These are phyloP conservation scores for Ophiostoma pallidulum DNA, from an alignment of 2,329 filamentous ascomycete genomes.

Conservation along the genomic window DNA sequence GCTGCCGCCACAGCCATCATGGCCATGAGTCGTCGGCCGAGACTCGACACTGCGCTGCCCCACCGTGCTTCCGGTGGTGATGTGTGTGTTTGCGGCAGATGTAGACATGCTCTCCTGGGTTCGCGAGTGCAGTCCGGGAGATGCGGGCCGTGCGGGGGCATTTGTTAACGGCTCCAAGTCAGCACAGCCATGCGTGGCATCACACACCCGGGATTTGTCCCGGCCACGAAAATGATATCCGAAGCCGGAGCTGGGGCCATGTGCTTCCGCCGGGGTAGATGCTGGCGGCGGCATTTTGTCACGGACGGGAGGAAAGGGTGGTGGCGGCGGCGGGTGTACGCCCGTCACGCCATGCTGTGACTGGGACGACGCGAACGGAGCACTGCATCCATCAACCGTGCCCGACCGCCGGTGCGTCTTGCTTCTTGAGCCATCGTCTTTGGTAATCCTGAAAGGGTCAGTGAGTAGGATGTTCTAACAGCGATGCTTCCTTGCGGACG, in stretches of 20 bases:
- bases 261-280: background rate
- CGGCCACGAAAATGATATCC: background rate
- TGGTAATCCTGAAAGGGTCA: background rate
- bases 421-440: background rate
- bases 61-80: background rate
- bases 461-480: background rate
- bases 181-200: background rate
- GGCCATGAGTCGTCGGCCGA: background rate
- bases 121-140: background rate
- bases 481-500: too few relatives aligned
- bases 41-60: background rate
- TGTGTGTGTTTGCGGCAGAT: background rate
- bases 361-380: background rate
- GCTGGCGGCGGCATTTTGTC: background rate
- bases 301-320: background rate
- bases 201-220: background rate
- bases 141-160: background rate
- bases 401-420: constrained; percentile 1
- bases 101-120: background rate
- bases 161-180: background rate
- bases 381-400: background rate
- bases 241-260: background rate
- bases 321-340: background rate
- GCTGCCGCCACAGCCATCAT: background rate
- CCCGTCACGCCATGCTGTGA: background rate